Base-by-base conservation (phyloP, 352 stramenopile genomes). In the Thalassiosira mediterranea region DNA sequence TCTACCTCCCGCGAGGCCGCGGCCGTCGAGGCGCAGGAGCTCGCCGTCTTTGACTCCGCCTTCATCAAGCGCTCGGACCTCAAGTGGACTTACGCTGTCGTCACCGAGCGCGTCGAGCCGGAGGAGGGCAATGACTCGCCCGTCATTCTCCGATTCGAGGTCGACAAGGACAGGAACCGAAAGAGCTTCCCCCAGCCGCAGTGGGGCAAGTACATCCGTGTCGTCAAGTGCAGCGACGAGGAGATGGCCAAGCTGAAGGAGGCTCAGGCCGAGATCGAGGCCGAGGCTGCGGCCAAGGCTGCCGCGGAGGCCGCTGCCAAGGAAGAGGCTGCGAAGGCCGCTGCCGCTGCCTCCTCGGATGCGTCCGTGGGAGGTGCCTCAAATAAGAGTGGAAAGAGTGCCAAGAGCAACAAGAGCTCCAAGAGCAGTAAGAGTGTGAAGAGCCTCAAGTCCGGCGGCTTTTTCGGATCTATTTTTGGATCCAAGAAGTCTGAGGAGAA, bases 41-140 rank as follows among this genome's bases (percentile, higher is more conserved):
- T 79, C 26, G 25, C 40, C 26, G 56, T 66, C 1, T 53, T 53
- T 15, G 71, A 79, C 48, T 62, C 71, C 8, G 71, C 71, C 29
- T 79, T 79, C 71, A 79, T 79, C 62, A 79, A 74, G 52, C 61
- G 71, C 21, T 79, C 71, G 5, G 71, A 79, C 59, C 31, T 79
- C 19, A 79, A 79, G 56, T 79, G 71, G 71, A 79, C 71, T 1
- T 79, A 79, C 38, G 71, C 71, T 7, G 31, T 74, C 17, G 34
- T 79, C 19, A 72, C 62, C 21, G 71, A 74, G 29, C 61, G 56
- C 25, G 61, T 48, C 32, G 56, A 23, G 25, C 53, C 34, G 42
- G 28, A 42, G 1, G 15, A 56, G 19, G 48, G 28, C 13, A n/a
- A n/a, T n/a, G 34, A 13, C 34, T 42, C 34, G 34, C 34, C 34